phyloP scores from a whole-genome alignment of 2,329 filamentous ascomycete genomes.

The Penicillium brasilianum region DNA sequence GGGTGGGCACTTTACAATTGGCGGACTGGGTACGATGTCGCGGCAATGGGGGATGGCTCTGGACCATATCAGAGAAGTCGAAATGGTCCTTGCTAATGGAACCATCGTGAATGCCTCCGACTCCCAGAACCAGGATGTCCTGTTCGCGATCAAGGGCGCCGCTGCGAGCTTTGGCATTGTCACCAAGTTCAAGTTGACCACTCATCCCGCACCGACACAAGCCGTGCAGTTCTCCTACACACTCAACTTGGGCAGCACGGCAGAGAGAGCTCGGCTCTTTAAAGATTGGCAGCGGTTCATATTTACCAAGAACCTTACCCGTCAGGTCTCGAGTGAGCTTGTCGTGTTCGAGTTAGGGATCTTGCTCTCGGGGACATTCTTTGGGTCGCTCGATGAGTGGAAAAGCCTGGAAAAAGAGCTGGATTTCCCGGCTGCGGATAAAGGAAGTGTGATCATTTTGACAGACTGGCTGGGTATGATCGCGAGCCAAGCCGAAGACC shows the following conservation, averaged over 20 bases:
- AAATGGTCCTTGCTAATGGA: conserved; percentile 54
- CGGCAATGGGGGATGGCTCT: conserved; percentile 58
- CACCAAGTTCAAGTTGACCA: conserved; percentile 46
- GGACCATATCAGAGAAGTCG: conserved; percentile 56
- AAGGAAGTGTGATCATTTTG: conserved; percentile 30
- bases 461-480: conserved; percentile 39
- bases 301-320: conserved; percentile 60
- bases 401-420: conserved; percentile 42
- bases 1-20: conserved; percentile 49
- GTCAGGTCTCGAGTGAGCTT: conserved; percentile 64
- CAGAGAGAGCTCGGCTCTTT: conserved; percentile 57
- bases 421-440: conserved; percentile 30
- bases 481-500: conserved; percentile 33
- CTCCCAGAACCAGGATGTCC: conserved; percentile 38
- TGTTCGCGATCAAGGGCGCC: conserved; percentile 45
- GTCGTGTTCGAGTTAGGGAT: conserved; percentile 60
- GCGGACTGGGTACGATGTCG: conserved; percentile 48
- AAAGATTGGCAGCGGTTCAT: conserved; percentile 64
- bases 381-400: conserved; percentile 64
- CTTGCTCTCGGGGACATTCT: conserved; percentile 65
- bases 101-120: conserved; percentile 39
- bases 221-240: conserved; percentile 65
- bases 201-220: conserved; percentile 45
- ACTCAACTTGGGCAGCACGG: conserved; percentile 56
- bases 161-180: conserved; percentile 47